Conservation (phyloP, 2,329 filamentous ascomycete genomes). For the Apiospora koreana region DNA sequence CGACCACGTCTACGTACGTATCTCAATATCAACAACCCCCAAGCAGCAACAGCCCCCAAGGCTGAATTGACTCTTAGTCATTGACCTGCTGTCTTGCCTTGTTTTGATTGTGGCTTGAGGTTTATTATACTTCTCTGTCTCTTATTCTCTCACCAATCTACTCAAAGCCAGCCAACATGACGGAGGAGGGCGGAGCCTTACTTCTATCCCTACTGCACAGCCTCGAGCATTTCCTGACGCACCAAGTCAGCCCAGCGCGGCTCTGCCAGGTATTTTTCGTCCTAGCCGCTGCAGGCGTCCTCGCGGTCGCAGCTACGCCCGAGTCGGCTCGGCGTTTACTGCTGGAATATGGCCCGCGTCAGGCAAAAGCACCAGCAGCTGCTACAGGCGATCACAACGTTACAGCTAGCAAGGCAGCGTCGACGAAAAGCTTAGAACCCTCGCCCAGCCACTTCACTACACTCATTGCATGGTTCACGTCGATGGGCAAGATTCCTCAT, state of each 20-base stretch:
- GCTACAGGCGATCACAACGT: not conserved
- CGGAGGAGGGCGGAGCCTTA: not conserved
- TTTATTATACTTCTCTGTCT: too few species aligned
- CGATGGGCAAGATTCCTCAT: constrained; percentile 70
- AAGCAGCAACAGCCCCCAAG: too few species aligned
- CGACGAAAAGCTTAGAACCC: too few species aligned
- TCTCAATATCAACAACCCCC: too few species aligned
- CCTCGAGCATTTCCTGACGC: constrained; percentile 6
- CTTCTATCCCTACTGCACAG: not conserved
- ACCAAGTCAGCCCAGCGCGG: constrained; percentile 26
- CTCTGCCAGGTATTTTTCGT: constrained; percentile 51
- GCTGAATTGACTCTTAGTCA: too few species aligned
- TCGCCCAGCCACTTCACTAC: constrained; percentile 22
- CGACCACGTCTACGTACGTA: not conserved
- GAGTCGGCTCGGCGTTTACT: constrained; percentile 23
- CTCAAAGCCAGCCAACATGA: not conserved
- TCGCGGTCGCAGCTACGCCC: constrained; percentile 46
- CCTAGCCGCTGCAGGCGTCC: constrained; percentile 40
- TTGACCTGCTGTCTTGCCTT: too few species aligned
- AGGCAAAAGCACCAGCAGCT: not conserved
- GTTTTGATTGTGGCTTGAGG: too few species aligned
- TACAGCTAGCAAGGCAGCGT: not conserved
- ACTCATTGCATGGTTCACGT: constrained; percentile 36
- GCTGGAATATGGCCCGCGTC: constrained; percentile 9
- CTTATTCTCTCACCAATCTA: too few species aligned